A percentile compares a stretch with the other conserved stretches of the same genome.
These are phyloP conservation scores for Penicillium sp. DNA, from an alignment of 2,329 filamentous ascomycete species.

Conservation along the genomic window DNA sequence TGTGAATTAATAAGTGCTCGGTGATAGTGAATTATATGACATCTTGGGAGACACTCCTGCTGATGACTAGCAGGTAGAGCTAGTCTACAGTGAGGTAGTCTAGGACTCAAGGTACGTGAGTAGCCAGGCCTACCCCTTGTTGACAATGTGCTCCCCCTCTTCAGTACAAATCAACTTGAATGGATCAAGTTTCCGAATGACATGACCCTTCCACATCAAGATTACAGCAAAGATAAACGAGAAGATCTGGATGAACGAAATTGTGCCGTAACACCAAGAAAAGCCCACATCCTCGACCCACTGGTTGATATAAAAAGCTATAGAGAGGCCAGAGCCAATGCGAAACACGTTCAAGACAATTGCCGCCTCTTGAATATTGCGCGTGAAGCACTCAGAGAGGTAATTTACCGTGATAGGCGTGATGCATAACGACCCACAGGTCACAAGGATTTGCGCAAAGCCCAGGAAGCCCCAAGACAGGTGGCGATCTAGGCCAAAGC, in stretches of 20 bases:
- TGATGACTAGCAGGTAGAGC: background rate
- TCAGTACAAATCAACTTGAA: slow-evolving; percentile 9
- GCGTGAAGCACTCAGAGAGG: slow-evolving; percentile 10
- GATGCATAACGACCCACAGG: background rate
- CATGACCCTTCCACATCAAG: slow-evolving; percentile 13
- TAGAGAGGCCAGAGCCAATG: slow-evolving; percentile 1
- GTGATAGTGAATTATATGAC: background rate
- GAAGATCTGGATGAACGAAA: slow-evolving; percentile 5
- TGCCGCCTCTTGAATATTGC: background rate
- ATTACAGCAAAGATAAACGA: background rate
- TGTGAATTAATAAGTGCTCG: background rate
- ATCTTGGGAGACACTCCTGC: background rate
- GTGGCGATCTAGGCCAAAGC: background rate
- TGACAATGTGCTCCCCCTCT: slow-evolving; percentile 8
- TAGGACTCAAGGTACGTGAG: background rate
- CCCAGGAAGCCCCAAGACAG: slow-evolving; percentile 8
- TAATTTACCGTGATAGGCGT: slow-evolving; percentile 10
- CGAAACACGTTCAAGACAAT: slow-evolving; percentile 4
- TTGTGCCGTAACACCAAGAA: slow-evolving; percentile 5
- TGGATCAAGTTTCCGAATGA: slow-evolving; percentile 3
- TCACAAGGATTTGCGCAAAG: slow-evolving; percentile 1
- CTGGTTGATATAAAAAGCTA: slow-evolving; percentile 4
- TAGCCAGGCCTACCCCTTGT: background rate
- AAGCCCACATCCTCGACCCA: slow-evolving; percentile 2
- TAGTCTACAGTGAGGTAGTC: no score